Percentiles rank a stretch among this genome's conserved stretches.
phyloP scores from a whole-genome alignment of 495 filamentous ascomycete genomes.

The Podospora didyma region DNA sequence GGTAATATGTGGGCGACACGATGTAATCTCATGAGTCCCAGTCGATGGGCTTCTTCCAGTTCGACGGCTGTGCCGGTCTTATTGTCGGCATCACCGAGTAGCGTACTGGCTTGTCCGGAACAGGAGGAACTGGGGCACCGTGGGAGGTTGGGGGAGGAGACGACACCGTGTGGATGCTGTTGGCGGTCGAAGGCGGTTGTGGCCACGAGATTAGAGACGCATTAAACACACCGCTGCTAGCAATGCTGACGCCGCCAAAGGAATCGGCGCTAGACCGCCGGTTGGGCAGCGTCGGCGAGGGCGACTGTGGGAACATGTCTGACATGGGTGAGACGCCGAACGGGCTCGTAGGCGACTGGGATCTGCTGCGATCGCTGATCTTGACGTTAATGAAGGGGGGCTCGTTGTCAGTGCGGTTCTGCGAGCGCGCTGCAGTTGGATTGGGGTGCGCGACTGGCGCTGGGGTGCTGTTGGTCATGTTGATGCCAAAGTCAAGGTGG shows the following conservation, averaged over 20 bases:
- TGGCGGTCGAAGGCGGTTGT: conserved; percentile 18
- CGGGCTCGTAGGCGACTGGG: conserved; percentile 1
- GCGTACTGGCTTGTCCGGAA: background rate
- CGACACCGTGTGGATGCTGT: background rate
- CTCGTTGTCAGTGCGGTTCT: background rate
- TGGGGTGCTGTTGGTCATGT: background rate
- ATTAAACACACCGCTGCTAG: conserved; percentile 24
- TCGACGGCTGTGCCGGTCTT: conserved; percentile 11
- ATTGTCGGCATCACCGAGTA: background rate
- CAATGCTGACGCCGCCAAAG: conserved; percentile 19
- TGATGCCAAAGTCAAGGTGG: too few species aligned
- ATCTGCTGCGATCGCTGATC: conserved; percentile 1
- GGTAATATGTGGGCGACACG: too few species aligned
- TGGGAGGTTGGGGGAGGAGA: conserved; percentile 17
- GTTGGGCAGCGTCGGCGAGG: conserved; percentile 10
- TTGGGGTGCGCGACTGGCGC: conserved; percentile 8
- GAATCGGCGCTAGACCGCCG: conserved; percentile 18
- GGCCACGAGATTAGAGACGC: conserved; percentile 25
- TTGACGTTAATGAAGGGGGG: conserved; percentile 6
- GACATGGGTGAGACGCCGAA: conserved; percentile 19
- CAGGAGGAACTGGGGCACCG: background rate
- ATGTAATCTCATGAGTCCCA: conserved; percentile 6
- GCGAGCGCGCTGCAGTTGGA: conserved; percentile 6
- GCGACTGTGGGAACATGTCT: conserved; percentile 9
- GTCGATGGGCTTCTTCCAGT: conserved; percentile 10